Conservation (phyloP, 1,139 yeast genomes). For the Yamadazyma sp. region DNA sequence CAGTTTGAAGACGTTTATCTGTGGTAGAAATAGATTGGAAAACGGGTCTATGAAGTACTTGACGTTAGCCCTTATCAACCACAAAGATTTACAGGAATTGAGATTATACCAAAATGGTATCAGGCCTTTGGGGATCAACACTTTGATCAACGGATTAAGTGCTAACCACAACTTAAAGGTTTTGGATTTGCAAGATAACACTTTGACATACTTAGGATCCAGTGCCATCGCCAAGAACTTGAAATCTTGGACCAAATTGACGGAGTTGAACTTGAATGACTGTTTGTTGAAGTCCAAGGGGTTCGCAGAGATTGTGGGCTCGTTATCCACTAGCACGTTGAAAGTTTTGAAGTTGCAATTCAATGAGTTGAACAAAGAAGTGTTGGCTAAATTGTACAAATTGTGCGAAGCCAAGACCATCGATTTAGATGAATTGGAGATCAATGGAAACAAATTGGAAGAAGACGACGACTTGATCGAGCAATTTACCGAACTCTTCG, state of each 20-base stretch:
- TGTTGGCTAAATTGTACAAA: conserved; percentile 56
- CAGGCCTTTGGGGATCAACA: conserved; percentile 86
- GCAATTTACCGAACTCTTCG: conserved; percentile 53
- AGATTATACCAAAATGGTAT: conserved; percentile 94
- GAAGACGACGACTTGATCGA: conserved; percentile 42
- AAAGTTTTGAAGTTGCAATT: conserved; percentile 74
- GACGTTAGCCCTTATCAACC: conserved; percentile 75
- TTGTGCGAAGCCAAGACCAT: conserved; percentile 60
- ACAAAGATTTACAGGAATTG: conserved; percentile 68
- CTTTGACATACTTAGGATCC: conserved; percentile 82
- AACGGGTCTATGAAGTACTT: conserved; percentile 86
- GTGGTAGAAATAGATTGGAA: conserved; percentile 96
- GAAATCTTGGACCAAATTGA: conserved; percentile 43
- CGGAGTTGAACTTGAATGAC: conserved; percentile 84
- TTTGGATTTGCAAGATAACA: conserved; percentile 91
- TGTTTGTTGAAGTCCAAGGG: conserved; percentile 84
- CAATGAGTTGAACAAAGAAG: conserved; percentile 76
- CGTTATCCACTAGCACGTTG: conserved; percentile 43
- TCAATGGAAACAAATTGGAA: conserved; percentile 85
- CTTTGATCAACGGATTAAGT: conserved; percentile 73
- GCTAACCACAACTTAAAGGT: conserved; percentile 59
- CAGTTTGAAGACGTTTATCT: conserved; percentile 75
- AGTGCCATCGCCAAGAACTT: conserved; percentile 48
- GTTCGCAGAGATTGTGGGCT: conserved; percentile 50
- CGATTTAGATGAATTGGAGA: conserved; percentile 63